Percentiles rank a stretch among this genome's conserved stretches.
Conservation (phyloP, 768 basidiomycete species). For the Coprinellus micaceus region DNA sequence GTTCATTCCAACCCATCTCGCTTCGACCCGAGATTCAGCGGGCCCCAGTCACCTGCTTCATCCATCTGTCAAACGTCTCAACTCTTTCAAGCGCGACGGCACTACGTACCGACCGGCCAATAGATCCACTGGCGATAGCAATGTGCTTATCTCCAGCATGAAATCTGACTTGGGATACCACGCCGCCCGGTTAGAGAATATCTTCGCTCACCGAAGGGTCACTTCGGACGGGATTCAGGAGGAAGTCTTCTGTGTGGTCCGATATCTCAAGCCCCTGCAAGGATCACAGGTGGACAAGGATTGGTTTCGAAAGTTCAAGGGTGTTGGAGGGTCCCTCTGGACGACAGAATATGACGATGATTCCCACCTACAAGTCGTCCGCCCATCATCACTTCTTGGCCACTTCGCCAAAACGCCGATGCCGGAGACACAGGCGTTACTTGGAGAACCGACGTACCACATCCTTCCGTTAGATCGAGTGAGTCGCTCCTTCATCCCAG, state of each 20-base stretch:
- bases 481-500: not conserved
- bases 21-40: no score
- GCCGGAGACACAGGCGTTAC: not conserved
- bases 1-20: no score
- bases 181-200: not conserved
- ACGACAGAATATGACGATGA: not conserved
- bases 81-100: not conserved
- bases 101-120: not conserved
- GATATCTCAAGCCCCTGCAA: not conserved
- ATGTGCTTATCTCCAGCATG: not conserved
- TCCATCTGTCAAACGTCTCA: not conserved
- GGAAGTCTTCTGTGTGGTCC: not conserved
- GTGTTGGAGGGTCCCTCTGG: not conserved
- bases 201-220: not conserved
- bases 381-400: not conserved
- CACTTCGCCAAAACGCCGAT: not conserved
- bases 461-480: not conserved
- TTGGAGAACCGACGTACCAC: not conserved
- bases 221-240: not conserved
- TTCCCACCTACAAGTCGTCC: not conserved
- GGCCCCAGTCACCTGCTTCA: not conserved
- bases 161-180: not conserved
- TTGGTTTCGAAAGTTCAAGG: not conserved
- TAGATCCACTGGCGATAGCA: not conserved
- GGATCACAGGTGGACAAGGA: not conserved